Base-by-base conservation (phyloP, 2,329 filamentous ascomycete species). In the Aspergillus uvarum region DNA sequence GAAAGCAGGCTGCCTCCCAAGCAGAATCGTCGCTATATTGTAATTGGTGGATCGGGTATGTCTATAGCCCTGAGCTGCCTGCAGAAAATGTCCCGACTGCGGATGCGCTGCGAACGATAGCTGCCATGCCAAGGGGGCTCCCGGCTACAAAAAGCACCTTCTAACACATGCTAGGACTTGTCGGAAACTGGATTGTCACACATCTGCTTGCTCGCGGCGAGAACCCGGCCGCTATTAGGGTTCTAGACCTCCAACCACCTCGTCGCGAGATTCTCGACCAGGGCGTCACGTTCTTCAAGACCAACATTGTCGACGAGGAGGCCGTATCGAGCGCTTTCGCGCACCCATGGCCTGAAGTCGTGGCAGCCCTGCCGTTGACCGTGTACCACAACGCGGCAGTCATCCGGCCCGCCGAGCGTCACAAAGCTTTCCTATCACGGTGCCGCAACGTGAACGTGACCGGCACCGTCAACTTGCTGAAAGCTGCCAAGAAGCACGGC, bases 311-410 rank as follows among this genome's bases (percentile, higher is more conserved):
- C 3, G 81, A 82, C 19, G 67, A 72, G 21, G 62, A 71, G 3
- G 78, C 77, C 2, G 80, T 82, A 0, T 61, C 71, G 6, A 74
- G 72, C 0, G 82, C 82, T 16, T 85, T 86, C 58, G 68, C 72
- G 5, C 71, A 73, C 22, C 74, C 79, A 5, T 86, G 84, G 84
- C 73, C 77, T 2, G 52, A 69, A 2, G 68, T 70, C 1, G 74
- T 79, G 5, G 73, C 78, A 5, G 51, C 70, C 4, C 74, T 81
- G 3, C 83, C 83, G 1, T 71, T 86, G 24, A 85, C 83, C 1
- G 83, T 86, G 14, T 85, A 83, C 66, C 84, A 86, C 72, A 85
- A 81, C 0, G 84, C 83, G 2, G 84, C 83, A 1, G 75, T 80
- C 5, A 85, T 86, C 59, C 75, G 82, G 11, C 78, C 82, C 0